Conservation (phyloP, 371 early-diverging fungal genomes). For the Mortierella sp. region DNA sequence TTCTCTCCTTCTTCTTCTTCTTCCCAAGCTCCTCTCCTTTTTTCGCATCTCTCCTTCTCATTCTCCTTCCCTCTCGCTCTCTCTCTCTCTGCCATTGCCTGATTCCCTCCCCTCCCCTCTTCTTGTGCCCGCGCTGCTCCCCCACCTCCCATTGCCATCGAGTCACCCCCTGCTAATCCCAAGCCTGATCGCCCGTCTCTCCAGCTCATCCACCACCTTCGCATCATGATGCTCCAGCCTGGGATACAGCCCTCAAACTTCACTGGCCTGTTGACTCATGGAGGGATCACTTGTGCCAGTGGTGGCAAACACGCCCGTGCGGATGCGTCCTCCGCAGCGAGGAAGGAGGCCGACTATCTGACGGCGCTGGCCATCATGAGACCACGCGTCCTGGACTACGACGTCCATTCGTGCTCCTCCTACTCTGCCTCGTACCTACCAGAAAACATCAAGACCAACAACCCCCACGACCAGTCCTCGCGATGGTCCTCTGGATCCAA, state of each 20-base stretch:
- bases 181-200: too few species aligned
- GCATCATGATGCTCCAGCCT: constrained; percentile 44
- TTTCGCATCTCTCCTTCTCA: background rate
- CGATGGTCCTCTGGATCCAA: constrained; percentile 89
- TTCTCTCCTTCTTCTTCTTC: too few species aligned
- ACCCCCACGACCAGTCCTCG: constrained; percentile 81
- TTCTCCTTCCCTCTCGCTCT: constrained; percentile 2
- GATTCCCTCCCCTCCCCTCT: background rate
- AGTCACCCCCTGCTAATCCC: too few species aligned
- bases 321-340: constrained; percentile 12
- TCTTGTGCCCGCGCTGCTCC: too few species aligned
- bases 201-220: background rate
- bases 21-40: too few species aligned
- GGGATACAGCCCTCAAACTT: constrained; percentile 16
- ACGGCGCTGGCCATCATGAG: constrained; percentile 52
- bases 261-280: too few species aligned
- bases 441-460: constrained; percentile 76
- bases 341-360: constrained; percentile 47
- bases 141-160: too few species aligned
- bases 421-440: constrained; percentile 84
- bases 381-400: constrained; percentile 57
- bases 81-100: constrained; percentile 3
- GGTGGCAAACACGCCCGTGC: background rate
- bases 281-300: background rate
- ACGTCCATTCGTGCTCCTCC: constrained; percentile 74